Percentiles rank a stretch among this genome's conserved stretches.
Conservation (phyloP, 139 green algal genomes). For the Coccomyxa sp. region DNA sequence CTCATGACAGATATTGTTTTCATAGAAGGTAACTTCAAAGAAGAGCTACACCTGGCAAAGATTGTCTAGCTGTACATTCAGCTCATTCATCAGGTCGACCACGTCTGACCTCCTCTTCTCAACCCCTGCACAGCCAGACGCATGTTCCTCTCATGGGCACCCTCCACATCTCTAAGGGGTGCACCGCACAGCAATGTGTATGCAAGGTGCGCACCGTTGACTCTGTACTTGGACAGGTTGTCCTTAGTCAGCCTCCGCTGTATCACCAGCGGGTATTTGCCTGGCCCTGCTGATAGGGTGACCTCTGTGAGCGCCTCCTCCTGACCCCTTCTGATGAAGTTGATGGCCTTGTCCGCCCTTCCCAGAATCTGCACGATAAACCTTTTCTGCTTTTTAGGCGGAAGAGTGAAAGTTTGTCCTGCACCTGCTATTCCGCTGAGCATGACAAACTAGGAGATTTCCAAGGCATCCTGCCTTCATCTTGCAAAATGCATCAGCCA, state of each 20-base stretch:
- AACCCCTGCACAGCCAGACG: conserved; percentile 20
- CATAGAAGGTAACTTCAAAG: background rate
- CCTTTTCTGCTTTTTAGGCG: no score
- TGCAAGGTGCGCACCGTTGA: conserved; percentile 41
- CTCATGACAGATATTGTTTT: background rate
- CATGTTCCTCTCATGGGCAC: background rate
- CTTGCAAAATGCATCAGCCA: background rate
- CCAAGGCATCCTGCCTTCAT: background rate
- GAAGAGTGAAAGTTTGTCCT: no score
- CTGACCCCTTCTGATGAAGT: conserved; percentile 73
- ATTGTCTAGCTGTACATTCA: conserved; percentile 97
- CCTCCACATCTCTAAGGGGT: no score
- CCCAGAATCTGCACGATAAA: conserved; percentile 53
- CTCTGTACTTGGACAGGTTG: conserved; percentile 55
- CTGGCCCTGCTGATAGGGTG: conserved; percentile 50
- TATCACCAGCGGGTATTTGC: conserved; percentile 24
- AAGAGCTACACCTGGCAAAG: conserved; percentile 71
- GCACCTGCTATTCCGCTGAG: no score
- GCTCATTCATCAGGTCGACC: conserved; percentile 42
- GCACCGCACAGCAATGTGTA: no score
- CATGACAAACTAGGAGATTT: no score
- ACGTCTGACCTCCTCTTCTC: conserved; percentile 47
- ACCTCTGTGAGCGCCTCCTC: conserved; percentile 59
- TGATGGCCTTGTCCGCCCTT: conserved; percentile 67
- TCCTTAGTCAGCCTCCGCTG: conserved; percentile 18